Percentiles rank a stretch among this genome's conserved stretches.
These are phyloP conservation scores for Phytopythium cucurbitacearum DNA, from an alignment of 352 stramenopile genomes.

Conservation along the genomic window DNA sequence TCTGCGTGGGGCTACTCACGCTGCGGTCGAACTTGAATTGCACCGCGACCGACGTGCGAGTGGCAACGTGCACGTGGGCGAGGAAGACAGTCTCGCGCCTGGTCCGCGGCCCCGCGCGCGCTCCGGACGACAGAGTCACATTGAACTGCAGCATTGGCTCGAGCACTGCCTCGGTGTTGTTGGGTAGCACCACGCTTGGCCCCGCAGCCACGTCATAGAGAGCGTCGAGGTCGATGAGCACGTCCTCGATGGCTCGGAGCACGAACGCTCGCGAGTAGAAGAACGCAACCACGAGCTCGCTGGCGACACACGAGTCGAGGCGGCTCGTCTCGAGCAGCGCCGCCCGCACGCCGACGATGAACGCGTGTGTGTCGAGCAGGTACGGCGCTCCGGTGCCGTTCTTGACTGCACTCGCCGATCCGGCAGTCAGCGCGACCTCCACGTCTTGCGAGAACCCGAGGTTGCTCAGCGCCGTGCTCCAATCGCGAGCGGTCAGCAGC, in stretches of 20 bases:
- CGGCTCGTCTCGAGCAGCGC: conserved; percentile 17
- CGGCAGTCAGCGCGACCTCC: conserved; percentile 11
- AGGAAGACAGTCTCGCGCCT: conserved; percentile 10
- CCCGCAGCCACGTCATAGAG: conserved; percentile 6
- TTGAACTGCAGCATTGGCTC: conserved; percentile 21
- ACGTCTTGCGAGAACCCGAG: conserved; percentile 24
- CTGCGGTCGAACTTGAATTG: conserved; percentile 30
- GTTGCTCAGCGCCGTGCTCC: conserved; percentile 20
- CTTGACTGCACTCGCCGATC: conserved; percentile 19
- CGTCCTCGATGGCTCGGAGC: conserved; percentile 22
- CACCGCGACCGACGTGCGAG: conserved; percentile 9
- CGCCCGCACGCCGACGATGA: conserved; percentile 29
- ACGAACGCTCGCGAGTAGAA: conserved; percentile 39
- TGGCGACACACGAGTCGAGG: conserved; percentile 35
- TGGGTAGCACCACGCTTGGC: conserved; percentile 14
- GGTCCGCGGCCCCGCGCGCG: neutral
- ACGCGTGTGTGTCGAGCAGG: conserved; percentile 27
- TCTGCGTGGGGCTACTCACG: conserved; percentile 9
- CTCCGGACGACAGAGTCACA: conserved; percentile 25
- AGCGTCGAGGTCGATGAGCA: conserved; percentile 5
- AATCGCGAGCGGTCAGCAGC: conserved; percentile 26
- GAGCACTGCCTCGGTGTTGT: conserved; percentile 12
- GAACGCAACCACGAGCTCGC: conserved; percentile 29
- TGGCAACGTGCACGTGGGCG: conserved; percentile 17
- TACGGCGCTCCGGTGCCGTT: conserved; percentile 11